These are phyloP conservation scores for Entoloma clypeatum DNA, from an alignment of 1,284 basidiomycete species.

Conservation along the genomic window DNA sequence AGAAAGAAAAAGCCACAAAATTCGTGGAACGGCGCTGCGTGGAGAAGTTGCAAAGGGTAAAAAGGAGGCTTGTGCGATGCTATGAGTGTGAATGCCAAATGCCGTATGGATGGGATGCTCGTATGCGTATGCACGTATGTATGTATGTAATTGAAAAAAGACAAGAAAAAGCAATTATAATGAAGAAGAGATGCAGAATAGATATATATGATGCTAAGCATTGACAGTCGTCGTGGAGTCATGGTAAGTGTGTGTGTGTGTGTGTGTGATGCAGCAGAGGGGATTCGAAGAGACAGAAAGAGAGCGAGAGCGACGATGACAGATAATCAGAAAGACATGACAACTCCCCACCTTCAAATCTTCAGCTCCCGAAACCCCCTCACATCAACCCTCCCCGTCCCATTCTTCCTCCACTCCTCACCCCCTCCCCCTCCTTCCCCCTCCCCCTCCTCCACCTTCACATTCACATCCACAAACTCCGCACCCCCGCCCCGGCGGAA, in stretches of 20 bases:
- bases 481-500: conserved; percentile 24
- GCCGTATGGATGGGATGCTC: conserved; percentile 3
- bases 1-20: no score
- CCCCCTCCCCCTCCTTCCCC: conserved; percentile 30
- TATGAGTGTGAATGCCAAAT: background rate
- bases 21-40: no score
- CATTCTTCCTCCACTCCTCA: conserved; percentile 69
- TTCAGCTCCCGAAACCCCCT: conserved; percentile 77
- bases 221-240: background rate
- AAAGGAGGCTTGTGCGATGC: background rate
- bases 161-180: conserved; percentile 1
- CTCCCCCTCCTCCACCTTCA: conserved; percentile 21
- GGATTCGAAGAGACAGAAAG: background rate
- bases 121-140: conserved; percentile 1
- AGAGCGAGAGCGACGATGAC: background rate
- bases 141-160: conserved; percentile 1
- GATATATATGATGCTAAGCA: conserved; percentile 1
- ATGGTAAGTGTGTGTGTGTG: conserved; percentile 1
- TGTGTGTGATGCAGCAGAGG: background rate
- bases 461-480: conserved; percentile 33
- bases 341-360: conserved; percentile 50
- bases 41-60: no score
- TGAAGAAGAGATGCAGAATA: background rate
- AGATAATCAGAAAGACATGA: background rate
- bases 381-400: conserved; percentile 71